phyloP scores from a whole-genome alignment of 176 grass and related monocot genomes.

The Zizania latifolia region DNA sequence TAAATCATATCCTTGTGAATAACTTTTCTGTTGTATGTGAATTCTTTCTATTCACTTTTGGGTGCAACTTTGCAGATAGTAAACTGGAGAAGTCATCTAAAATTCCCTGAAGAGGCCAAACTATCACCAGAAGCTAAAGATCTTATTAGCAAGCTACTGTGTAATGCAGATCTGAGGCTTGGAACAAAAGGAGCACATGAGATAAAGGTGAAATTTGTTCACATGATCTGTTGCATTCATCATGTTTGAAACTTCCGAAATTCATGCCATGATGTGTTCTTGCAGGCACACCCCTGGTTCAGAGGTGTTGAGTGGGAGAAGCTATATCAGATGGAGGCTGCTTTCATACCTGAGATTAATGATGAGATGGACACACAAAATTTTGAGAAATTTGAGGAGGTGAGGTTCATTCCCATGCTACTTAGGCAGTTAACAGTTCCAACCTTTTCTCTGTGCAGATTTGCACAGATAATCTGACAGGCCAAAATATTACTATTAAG shows the following conservation, averaged over 20 bases:
- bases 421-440: background rate
- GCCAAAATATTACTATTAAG: background rate
- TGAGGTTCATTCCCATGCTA: conserved; percentile 22
- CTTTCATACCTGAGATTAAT: conserved; percentile 78
- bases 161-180: conserved; percentile 78
- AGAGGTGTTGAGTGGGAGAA: conserved; percentile 60
- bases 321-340: conserved; percentile 85
- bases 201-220: conserved; percentile 51
- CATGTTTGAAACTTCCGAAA: background rate
- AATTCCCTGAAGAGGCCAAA: conserved; percentile 87
- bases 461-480: background rate
- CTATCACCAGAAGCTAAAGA: conserved; percentile 79
- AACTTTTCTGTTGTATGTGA: background rate
- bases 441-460: background rate
- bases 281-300: conserved; percentile 84
- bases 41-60: conserved; percentile 6
- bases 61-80: conserved; percentile 58
- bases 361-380: conserved; percentile 83
- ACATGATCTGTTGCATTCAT: background rate
- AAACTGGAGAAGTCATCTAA: conserved; percentile 91
- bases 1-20: background rate
- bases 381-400: conserved; percentile 86
- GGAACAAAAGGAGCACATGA: conserved; percentile 88
- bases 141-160: conserved; percentile 72
- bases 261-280: background rate